Conservation (phyloP, 331 rosid species). For the Saraca asoca region DNA sequence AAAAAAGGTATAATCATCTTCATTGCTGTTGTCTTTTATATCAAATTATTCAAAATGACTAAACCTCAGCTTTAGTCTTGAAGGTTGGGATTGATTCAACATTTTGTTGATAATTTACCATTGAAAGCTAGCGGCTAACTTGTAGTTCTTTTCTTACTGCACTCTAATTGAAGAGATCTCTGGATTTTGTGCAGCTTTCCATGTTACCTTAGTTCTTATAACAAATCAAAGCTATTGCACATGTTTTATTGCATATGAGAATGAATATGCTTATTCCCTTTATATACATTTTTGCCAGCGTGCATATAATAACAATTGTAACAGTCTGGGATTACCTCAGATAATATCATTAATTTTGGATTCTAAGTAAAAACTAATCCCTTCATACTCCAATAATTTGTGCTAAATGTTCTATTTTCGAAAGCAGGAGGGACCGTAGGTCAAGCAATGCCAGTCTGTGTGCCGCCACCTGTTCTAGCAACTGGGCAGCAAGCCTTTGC, state of each 20-base stretch:
- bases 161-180: conserved; percentile 2
- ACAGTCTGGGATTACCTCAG: conserved; percentile 17
- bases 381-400: conserved; percentile 10
- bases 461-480: conserved; percentile 55
- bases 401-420: conserved; percentile 22
- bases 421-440: conserved; percentile 57
- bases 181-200: neutral
- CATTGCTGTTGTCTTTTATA: neutral
- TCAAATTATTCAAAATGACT: neutral
- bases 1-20: conserved; percentile 4
- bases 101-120: neutral
- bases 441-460: conserved; percentile 63
- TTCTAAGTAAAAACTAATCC: neutral
- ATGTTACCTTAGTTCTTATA: neutral
- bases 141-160: neutral
- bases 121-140: neutral
- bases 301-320: conserved; percentile 6
- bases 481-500: conserved; percentile 60
- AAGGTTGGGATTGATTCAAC: neutral
- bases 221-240: neutral
- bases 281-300: neutral
- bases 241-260: neutral
- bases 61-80: neutral
- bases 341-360: neutral
- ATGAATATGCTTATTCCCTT: neutral